Evolutionary conservation across 257 asterid genomes (phyloP).

Genomic region (Solanum rostratum): DNA sequence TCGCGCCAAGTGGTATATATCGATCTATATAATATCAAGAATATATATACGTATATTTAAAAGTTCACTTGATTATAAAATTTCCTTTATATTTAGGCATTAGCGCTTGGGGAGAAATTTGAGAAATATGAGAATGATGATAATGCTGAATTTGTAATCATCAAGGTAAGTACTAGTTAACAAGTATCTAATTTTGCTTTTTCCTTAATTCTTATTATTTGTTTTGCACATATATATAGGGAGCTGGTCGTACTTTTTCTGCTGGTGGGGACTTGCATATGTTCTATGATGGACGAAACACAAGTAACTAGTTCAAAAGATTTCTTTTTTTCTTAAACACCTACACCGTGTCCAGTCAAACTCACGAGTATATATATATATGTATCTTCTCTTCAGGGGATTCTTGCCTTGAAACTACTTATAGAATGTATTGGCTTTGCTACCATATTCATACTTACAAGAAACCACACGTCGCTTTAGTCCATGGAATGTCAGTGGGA

Average conservation of each 20-base stretch:
- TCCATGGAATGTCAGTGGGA: neutral
- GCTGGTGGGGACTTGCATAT: constrained; percentile 76
- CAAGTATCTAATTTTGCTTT: neutral
- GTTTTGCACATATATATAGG: constrained; percentile 16
- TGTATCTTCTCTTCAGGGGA: too few relatives aligned
- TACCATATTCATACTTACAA: constrained; percentile 81
- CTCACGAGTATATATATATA: too few relatives aligned
- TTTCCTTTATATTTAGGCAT: constrained; percentile 1
- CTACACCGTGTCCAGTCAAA: too few relatives aligned
- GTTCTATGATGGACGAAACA: constrained; percentile 60
- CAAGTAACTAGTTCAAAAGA: constrained; percentile 27
- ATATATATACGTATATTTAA: neutral
- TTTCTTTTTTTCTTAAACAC: neutral
- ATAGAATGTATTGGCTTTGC: neutral
- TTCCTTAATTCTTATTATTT: too few relatives aligned
- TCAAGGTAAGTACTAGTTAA: constrained; percentile 30
- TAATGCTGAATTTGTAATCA: constrained; percentile 44
- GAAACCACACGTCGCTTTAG: constrained; percentile 25
- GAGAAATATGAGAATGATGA: constrained; percentile 83
- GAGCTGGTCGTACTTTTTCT: constrained; percentile 82
- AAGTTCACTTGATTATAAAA: neutral
- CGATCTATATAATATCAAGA: neutral
- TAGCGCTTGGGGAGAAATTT: constrained; percentile 50
- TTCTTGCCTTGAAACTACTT: too few relatives aligned
- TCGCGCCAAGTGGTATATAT: constrained; percentile 41